These are phyloP conservation scores for Phytophthora podocarpi DNA, from an alignment of 352 stramenopile genomes.

Conservation along the genomic window DNA sequence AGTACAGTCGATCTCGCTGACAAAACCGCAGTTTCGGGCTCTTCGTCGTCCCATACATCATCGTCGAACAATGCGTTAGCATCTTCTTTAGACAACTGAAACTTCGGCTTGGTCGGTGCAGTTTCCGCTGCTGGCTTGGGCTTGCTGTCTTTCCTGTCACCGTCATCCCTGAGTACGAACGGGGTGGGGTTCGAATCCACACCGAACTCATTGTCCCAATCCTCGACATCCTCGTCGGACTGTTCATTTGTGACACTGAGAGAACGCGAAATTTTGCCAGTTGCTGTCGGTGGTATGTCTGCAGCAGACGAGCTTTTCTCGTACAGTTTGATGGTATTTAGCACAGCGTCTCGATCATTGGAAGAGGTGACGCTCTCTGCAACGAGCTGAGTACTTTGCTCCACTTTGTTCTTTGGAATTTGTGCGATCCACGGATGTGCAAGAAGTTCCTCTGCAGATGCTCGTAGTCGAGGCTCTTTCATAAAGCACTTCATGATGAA, in stretches of 20 bases:
- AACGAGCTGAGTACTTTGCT: slow-evolving; percentile 87
- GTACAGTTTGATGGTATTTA: slow-evolving; percentile 90
- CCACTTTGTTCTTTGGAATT: slow-evolving; percentile 88
- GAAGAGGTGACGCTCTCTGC: slow-evolving; percentile 75
- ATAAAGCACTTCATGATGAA: slow-evolving; percentile 94
- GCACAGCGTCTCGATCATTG: slow-evolving; percentile 75
- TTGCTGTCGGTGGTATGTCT: slow-evolving; percentile 17
- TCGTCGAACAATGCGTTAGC: slow-evolving; percentile 70
- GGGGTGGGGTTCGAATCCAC: slow-evolving; percentile 50
- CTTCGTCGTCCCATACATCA: slow-evolving; percentile 73
- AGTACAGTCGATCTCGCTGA: neutral
- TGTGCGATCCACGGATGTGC: slow-evolving; percentile 90
- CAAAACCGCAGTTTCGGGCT: slow-evolving; percentile 10
- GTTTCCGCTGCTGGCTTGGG: slow-evolving; percentile 9
- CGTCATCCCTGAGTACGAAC: slow-evolving; percentile 25
- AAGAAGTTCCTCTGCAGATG: slow-evolving; percentile 87
- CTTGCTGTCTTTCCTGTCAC: slow-evolving; percentile 2
- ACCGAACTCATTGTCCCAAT: slow-evolving; percentile 88
- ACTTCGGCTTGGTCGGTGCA: slow-evolving; percentile 34
- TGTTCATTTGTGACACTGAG: slow-evolving; percentile 32
- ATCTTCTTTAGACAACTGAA: slow-evolving; percentile 83
- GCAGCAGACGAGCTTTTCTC: slow-evolving; percentile 55
- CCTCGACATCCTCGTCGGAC: slow-evolving; percentile 66
- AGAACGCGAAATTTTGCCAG: slow-evolving; percentile 24
- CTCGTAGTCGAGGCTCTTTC: slow-evolving; percentile 88